Percentiles rank a stretch among this genome's conserved stretches.
These are phyloP conservation scores for Candida corydali DNA, from an alignment of 805 yeast genomes.

Conservation along the genomic window DNA sequence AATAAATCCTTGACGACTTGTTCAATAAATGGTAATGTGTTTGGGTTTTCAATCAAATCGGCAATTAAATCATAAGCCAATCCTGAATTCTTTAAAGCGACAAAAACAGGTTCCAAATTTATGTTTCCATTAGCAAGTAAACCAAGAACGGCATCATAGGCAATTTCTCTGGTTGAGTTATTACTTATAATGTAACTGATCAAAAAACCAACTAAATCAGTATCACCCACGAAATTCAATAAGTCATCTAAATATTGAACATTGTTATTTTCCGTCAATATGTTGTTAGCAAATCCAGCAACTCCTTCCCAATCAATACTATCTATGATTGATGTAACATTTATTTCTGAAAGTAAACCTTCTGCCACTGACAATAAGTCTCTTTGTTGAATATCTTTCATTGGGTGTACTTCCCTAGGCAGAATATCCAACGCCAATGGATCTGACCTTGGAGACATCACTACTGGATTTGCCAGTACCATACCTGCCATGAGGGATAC, in stretches of 20 bases:
- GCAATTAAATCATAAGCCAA: constrained; percentile 25
- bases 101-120: constrained; percentile 23
- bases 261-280: constrained; percentile 18
- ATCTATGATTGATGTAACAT: constrained; percentile 9
- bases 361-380: constrained; percentile 18
- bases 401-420: constrained; percentile 7
- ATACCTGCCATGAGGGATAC: constrained; percentile 11
- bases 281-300: constrained; percentile 25
- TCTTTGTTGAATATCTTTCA: constrained; percentile 10
- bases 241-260: constrained; percentile 19
- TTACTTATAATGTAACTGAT: constrained; percentile 19
- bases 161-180: constrained; percentile 18
- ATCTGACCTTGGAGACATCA: constrained; percentile 3
- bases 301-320: constrained; percentile 18
- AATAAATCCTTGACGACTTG: constrained; percentile 16
- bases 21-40: constrained; percentile 21
- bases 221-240: constrained; percentile 19
- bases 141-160: constrained; percentile 14
- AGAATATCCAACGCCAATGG: constrained; percentile 6
- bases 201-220: constrained; percentile 21
- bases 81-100: constrained; percentile 27
- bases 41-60: constrained; percentile 17
- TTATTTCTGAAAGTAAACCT: constrained; percentile 10
- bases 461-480: constrained; percentile 4
- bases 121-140: constrained; percentile 13